These are phyloP conservation scores for Zoysia japonica DNA, from an alignment of 176 grass and related monocot species.

Conservation along the genomic window DNA sequence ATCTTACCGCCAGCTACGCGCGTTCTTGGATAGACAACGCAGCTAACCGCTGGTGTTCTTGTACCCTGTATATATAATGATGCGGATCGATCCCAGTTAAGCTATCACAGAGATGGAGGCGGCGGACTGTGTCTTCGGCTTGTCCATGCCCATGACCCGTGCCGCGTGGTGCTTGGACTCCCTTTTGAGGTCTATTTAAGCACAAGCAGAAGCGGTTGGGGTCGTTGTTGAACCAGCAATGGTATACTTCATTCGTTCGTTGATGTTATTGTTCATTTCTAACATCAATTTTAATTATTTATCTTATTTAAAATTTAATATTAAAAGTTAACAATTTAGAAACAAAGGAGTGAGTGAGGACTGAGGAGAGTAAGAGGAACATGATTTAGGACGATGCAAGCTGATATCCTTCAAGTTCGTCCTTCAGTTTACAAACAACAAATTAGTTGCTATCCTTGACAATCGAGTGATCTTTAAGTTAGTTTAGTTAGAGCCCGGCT, in stretches of 20 bases:
- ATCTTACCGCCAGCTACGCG: slow-evolving; percentile 10
- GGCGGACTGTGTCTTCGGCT: neutral
- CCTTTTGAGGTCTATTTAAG: too few species aligned
- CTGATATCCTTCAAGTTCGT: neutral
- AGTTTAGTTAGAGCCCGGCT: too few species aligned
- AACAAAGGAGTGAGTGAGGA: neutral
- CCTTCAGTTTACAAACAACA: neutral
- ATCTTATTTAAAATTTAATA: too few species aligned
- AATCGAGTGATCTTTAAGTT: too few species aligned
- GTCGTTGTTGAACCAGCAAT: too few species aligned
- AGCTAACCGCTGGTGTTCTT: neutral
- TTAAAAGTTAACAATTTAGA: neutral
- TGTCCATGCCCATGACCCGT: slow-evolving; percentile 11
- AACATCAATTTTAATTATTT: too few species aligned
- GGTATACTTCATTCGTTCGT: too few species aligned
- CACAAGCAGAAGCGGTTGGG: too few species aligned
- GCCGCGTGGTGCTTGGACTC: slow-evolving; percentile 15
- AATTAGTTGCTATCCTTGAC: too few species aligned
- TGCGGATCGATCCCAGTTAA: slow-evolving; percentile 41
- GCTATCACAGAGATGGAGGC: slow-evolving; percentile 48
- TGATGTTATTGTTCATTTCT: too few species aligned
- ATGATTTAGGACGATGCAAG: too few species aligned
- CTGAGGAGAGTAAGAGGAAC: neutral
- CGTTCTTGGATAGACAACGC: neutral
- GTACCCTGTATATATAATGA: slow-evolving; percentile 3